Base-by-base conservation (phyloP, 805 yeast species). In the Candida broadrunensis region DNA sequence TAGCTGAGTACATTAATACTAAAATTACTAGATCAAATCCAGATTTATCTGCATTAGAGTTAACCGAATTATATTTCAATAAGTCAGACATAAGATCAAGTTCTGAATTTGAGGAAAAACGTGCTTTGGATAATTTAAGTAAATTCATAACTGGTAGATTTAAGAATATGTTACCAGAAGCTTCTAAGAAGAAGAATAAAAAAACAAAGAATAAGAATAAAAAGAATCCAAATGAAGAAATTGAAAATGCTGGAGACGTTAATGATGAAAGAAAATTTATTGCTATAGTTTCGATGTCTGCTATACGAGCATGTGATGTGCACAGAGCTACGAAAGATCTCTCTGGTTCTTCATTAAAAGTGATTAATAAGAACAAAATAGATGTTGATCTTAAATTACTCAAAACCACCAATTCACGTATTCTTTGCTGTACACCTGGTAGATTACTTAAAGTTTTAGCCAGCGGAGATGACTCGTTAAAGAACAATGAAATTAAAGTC, bases 281-380 rank as follows among this genome's bases (percentile, higher is more conserved):
- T 47, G 61, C 83, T 13, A 61, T 83, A 1, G 52, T 84, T 13
- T 75, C 90, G 0, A 75, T 85, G 70, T 87, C 96, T 0, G 93
- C 96, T 9, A 67, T 88, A 18, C 74, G 97, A 49, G 93, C 88
- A 2, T 91, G 97, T 54, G 97, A 90, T 52, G 73, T 88, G 2
- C 83, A 77, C 55, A 75, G 96, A 48, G 80, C 85, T 1, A 60
- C 77, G 39, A 71, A 62, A 56, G 72, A 52, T 41, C 44, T 69
- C n/a, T 51, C 67, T 30, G 73, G 78, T 9, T 77, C 81, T 0
- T 77, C 88, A 3, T 51, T 86, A 36, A 88, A 87, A 58, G 57
- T 88, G 36, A 87, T 88, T 53, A 77, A 83, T 46, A 88, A 88
- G 63, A 87, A 85, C 57, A 81, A 83, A 48, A 55, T 85, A 35